Conservation (phyloP, 805 yeast genomes). For the Clavispora vitiphila region DNA sequence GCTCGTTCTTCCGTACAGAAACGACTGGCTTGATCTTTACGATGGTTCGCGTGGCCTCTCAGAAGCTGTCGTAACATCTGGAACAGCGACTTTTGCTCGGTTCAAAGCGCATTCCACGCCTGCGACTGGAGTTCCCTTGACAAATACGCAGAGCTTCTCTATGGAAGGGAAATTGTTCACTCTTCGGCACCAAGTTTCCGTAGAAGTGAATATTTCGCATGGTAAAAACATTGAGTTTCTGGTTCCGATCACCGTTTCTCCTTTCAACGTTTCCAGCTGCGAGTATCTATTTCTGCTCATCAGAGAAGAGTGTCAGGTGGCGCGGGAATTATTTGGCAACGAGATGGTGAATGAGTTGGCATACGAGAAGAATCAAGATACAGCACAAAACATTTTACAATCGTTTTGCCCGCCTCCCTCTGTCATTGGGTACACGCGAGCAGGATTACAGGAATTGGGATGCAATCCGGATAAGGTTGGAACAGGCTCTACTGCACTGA, state of each 20-base stretch:
- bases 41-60: not conserved
- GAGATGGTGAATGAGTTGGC: slow-evolving; percentile 20
- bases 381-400: slow-evolving; percentile 16
- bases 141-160: slow-evolving; percentile 49
- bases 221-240: slow-evolving; percentile 46
- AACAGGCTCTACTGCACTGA: slow-evolving; percentile 12
- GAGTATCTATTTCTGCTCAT: slow-evolving; percentile 51
- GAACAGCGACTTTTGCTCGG: slow-evolving; percentile 16
- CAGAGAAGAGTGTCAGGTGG: slow-evolving; percentile 45
- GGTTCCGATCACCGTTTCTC: slow-evolving; percentile 52
- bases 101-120: slow-evolving; percentile 21
- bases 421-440: slow-evolving; percentile 24
- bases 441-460: slow-evolving; percentile 39
- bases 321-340: slow-evolving; percentile 34
- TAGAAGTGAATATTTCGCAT: slow-evolving; percentile 45
- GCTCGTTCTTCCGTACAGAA: slow-evolving; percentile 29
- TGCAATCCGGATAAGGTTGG: slow-evolving; percentile 28
- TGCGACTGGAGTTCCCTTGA: slow-evolving; percentile 36
- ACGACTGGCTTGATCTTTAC: slow-evolving; percentile 24
- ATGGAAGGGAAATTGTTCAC: slow-evolving; percentile 47
- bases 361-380: slow-evolving; percentile 15
- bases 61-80: slow-evolving; percentile 6
- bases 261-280: slow-evolving; percentile 45
- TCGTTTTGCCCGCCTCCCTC: slow-evolving; percentile 23
- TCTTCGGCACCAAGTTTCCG: slow-evolving; percentile 44